A percentile compares a stretch with the other conserved stretches of the same genome.
These are phyloP conservation scores for Cornus kousa DNA, from an alignment of 148 eudicot genomes.

Conservation along the genomic window DNA sequence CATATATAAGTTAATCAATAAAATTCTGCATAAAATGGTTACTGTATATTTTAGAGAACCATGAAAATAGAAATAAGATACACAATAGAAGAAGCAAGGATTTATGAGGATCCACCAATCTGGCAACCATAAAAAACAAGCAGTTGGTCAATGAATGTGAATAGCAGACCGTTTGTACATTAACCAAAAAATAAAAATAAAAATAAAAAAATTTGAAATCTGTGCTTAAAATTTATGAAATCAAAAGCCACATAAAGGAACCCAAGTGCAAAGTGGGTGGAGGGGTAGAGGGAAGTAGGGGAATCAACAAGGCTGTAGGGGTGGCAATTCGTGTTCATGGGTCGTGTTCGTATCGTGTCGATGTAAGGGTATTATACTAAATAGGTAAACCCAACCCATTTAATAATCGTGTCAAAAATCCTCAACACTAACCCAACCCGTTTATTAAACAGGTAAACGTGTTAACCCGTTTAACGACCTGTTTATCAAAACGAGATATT, in stretches of 20 bases:
- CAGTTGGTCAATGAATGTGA: not conserved
- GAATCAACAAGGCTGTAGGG: not conserved
- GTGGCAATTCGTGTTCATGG: too few relatives aligned
- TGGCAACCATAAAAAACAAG: not conserved
- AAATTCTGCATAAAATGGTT: not conserved
- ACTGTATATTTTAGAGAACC: not conserved
- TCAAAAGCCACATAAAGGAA: not conserved
- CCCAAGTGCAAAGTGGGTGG: not conserved
- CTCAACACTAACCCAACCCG: too few relatives aligned
- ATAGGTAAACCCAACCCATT: too few relatives aligned
- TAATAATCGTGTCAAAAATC: too few relatives aligned
- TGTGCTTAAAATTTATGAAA: not conserved
- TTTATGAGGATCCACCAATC: not conserved
- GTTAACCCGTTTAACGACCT: too few relatives aligned
- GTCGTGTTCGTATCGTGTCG: too few relatives aligned
- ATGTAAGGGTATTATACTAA: too few relatives aligned
- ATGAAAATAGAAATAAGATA: not conserved
- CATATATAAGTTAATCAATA: not conserved
- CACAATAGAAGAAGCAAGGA: not conserved
- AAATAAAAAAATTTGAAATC: not conserved
- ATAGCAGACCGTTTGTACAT: not conserved
- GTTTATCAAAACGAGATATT: too few relatives aligned
- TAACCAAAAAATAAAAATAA: too few relatives aligned
- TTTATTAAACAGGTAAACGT: too few relatives aligned
- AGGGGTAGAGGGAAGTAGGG: not conserved